These are phyloP conservation scores for Candida sanyaensis DNA, from an alignment of 1,139 yeast species.

Conservation along the genomic window DNA sequence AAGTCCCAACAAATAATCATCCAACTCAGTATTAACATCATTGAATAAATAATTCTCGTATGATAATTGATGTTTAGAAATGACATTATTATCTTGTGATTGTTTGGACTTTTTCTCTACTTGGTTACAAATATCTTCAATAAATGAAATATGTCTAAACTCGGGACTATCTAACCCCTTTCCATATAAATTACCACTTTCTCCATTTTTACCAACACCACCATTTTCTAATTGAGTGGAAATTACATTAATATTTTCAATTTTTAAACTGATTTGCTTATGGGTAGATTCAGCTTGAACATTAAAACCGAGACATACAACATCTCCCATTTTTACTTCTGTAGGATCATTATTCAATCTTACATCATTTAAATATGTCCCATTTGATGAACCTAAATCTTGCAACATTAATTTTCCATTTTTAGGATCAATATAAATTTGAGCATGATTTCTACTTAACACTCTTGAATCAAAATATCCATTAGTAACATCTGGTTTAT, in stretches of 20 bases:
- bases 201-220: conserved; percentile 15
- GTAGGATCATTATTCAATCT: conserved; percentile 67
- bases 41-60: conserved; percentile 82
- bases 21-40: conserved; percentile 64
- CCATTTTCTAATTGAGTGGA: conserved; percentile 27
- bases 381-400: conserved; percentile 91
- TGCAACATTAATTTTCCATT: conserved; percentile 72
- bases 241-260: conserved; percentile 69
- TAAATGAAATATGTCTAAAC: conserved; percentile 45
- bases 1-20: conserved; percentile 59
- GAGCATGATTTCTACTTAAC: conserved; percentile 91
- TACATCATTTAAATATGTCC: conserved; percentile 83
- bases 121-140: conserved; percentile 37
- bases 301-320: conserved; percentile 87
- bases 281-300: conserved; percentile 83
- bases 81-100: conserved; percentile 7
- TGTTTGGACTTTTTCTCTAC: conserved; percentile 7
- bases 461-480: conserved; percentile 96
- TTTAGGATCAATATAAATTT: conserved; percentile 71
- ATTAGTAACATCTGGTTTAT: conserved; percentile 75
- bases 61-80: conserved; percentile 18
- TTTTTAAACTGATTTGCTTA: conserved; percentile 78
- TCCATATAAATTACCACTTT: conserved; percentile 1
- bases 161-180: conserved; percentile 24
- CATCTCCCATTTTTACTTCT: conserved; percentile 73